Evolutionary conservation across 345 rosid species (phyloP).

Genomic region (Conringia planisiliqua): DNA sequence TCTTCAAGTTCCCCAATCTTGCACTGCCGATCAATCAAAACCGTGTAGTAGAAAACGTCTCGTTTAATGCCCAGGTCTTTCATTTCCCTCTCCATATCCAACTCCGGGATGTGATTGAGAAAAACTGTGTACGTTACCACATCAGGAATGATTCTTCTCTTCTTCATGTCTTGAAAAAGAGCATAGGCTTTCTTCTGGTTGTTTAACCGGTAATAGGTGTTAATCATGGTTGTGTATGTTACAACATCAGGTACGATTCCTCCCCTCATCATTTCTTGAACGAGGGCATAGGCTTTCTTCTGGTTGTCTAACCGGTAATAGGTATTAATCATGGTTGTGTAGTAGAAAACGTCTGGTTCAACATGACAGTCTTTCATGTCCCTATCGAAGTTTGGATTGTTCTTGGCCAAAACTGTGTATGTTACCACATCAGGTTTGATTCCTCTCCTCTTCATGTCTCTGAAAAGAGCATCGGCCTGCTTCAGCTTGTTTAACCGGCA

Average conservation of each 20-base stretch:
- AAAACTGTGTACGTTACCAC: conserved; percentile 56
- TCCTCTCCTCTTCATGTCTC: conserved; percentile 53
- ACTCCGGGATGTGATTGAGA: conserved; percentile 37
- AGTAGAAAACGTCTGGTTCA: conserved; percentile 20
- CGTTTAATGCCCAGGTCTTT: conserved; percentile 40
- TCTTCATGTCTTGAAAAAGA: conserved; percentile 11
- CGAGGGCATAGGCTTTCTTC: conserved; percentile 4
- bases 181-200: not conserved
- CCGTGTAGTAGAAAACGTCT: conserved; percentile 58
- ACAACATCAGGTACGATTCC: conserved; percentile 55
- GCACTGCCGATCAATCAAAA: conserved; percentile 52
- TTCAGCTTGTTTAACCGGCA: conserved; percentile 40
- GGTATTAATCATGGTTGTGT: conserved; percentile 15
- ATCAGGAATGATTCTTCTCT: conserved; percentile 52
- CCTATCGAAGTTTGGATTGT: conserved; percentile 10
- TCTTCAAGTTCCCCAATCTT: conserved; percentile 44
- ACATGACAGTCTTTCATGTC: conserved; percentile 27
- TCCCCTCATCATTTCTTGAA: conserved; percentile 27
- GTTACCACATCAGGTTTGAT: conserved; percentile 56
- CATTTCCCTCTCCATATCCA: conserved; percentile 45
- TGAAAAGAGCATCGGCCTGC: conserved; percentile 44
- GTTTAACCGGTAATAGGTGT: conserved; percentile 9
- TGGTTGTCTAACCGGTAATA: not conserved
- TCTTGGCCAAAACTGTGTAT: conserved; percentile 54
- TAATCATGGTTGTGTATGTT: conserved; percentile 33